Evolutionary conservation across 1,284 basidiomycete species (phyloP), one percentile per base, ranked within the genome.

Genomic region (Microstroma glucosiphilum): DNA sequence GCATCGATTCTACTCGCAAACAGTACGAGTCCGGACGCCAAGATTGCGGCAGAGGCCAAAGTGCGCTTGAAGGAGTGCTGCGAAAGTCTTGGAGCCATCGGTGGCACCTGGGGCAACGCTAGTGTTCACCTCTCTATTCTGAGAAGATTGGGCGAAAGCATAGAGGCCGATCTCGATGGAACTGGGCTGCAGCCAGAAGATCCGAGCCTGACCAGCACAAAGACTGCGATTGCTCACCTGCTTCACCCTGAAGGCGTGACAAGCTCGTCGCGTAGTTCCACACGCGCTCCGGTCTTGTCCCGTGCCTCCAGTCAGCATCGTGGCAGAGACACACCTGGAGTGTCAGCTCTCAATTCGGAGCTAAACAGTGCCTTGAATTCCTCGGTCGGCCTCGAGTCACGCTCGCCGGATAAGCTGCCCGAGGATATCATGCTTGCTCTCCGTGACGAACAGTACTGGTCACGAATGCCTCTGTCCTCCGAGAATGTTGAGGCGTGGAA

Each of bases 1-100:
- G 66, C 66, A 1, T 73, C 72, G 17, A 71, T 75, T 61, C 67
- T 68, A 58, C 62, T 75, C 41, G 71, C 68, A 49, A 73, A 75
- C 46, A 72, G 70, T 13, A 75, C 71, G 2, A 70, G 68, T 26
- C 64, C 59, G 9, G 69, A 75, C 30, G 56, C 60, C 2, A 41
- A 21, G 15, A 58, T 62, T 6, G 69, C 64, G 21, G 6, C 41
- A 8, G 67, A 68, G 53, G 72, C 72, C 3, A 72, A 74, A 37
- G 9, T 21, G 11, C 62, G 60, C 41, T 37, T 63, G 11, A 19
- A 41, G 15, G 25, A 63, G 26, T 37, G n/a, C 25, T 12, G 30
- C 23, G 17, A 42, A 1, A 46, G 46, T 37, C 59, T 62, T 21
- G 59, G 26, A 15, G 53, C 17, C 17, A 57, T 62, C 8, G 21